Base-by-base conservation (phyloP, 768 basidiomycete genomes). In the Boletus tomentosulus region DNA sequence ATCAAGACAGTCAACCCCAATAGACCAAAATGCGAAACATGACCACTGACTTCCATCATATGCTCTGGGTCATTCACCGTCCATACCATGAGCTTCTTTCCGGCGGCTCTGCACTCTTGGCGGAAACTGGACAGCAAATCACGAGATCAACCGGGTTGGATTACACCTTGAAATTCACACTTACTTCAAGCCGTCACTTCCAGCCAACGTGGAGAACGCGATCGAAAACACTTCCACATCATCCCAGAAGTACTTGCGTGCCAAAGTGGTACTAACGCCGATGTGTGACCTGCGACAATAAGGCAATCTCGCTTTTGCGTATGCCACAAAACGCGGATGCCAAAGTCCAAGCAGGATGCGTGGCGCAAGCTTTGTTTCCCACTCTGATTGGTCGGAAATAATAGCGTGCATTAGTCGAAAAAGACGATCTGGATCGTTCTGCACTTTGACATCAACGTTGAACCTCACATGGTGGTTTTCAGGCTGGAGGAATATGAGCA, bases 61-160 rank as follows among this genome's bases (percentile, higher is more conserved):
- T 92, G 85, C 50, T 83, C 83, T 10, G 84, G 84, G 44, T 86
- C 79, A 65, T 99, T 99, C 27, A 98, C 96, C 0, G 97, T 99
- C 97, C 95, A 98, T 3, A 93, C 92, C 81, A 95, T 87, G 52
- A 98, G 61, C 60, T 79, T 78, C 79, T 97, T 97, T 19, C 87
- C 87, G 1, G 83, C 83, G 15, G 66, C 75, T 66, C 85, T 84
- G 74, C 92, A 94, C 60, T 94, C 88, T 44, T 76, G 71, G 51
- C 86, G 75, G 76, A 99, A 98, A 74, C 95, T 81, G 61, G 35
- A 56, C 31, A 51, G 46, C 30, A 50, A 24, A 46, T 51, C 44
- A 53, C 47, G 35, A 46, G 34, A 58, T 46, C 48, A 53, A 43
- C 27, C 34, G 15, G 24, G 27, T 47, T 44, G 12, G 46, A 53